Percentiles rank a stretch among this genome's conserved stretches.
Evolutionary conservation across 192 early-diverging fungal genomes (phyloP).

Genomic region (Coemansia sp.): DNA sequence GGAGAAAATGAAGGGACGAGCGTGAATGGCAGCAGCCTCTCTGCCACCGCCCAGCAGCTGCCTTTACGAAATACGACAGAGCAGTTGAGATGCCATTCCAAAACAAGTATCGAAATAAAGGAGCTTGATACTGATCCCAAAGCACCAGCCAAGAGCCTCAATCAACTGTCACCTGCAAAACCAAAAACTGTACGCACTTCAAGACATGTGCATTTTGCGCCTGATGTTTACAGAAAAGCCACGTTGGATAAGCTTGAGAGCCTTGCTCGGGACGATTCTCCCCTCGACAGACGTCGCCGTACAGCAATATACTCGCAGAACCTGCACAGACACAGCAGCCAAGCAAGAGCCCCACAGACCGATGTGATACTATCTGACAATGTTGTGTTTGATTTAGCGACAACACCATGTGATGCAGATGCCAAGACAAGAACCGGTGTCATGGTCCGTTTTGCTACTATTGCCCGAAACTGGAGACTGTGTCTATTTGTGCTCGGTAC

Average conservation of each 20-base stretch:
- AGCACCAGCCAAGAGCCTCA: background rate
- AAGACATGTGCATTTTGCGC: constrained; percentile 39
- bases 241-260: constrained; percentile 35
- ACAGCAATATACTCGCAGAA: background rate
- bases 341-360: too few species aligned
- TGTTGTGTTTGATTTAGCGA: background rate
- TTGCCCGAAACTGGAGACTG: constrained; percentile 34
- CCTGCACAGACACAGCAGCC: background rate
- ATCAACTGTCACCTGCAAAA: background rate
- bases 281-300: background rate
- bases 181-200: constrained; percentile 1
- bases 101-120: background rate
- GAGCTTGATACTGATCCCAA: background rate
- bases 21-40: background rate
- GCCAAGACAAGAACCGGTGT: background rate
- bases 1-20: background rate
- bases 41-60: background rate
- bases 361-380: background rate
- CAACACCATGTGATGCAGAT: background rate
- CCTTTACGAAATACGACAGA: background rate
- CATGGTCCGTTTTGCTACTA: background rate
- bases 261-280: background rate
- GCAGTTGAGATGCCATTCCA: background rate
- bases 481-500: constrained; percentile 44
- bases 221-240: constrained; percentile 3